These are phyloP conservation scores for Alternaria ethzedia DNA, from an alignment of 2,329 filamentous ascomycete species.

Conservation along the genomic window DNA sequence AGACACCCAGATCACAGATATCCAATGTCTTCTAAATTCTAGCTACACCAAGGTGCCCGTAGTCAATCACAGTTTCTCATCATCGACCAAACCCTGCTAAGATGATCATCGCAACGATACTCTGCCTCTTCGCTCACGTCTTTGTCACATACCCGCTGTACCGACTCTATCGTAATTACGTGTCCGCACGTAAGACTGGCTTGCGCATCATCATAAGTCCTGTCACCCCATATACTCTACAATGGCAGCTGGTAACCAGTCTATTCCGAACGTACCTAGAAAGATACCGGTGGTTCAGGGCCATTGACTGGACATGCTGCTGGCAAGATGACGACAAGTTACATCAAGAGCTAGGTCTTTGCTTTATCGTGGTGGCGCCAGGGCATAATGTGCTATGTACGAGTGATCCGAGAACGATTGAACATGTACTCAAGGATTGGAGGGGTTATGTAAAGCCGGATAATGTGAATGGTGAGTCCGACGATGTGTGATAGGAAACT, in stretches of 20 bases:
- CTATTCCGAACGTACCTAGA: background rate
- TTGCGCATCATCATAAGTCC: conserved; percentile 24
- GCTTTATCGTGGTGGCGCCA: conserved; percentile 24
- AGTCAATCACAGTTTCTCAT: background rate
- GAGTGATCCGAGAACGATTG: conserved; percentile 21
- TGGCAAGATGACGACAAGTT: conserved; percentile 21
- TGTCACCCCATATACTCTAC: conserved; percentile 18
- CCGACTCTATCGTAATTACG: conserved; percentile 23
- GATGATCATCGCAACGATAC: conserved; percentile 6
- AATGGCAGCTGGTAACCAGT: conserved; percentile 14
- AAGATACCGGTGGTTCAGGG: conserved; percentile 19
- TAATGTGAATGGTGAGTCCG: conserved; percentile 24
- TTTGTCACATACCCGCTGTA: background rate
- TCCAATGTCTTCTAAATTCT: background rate
- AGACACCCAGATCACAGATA: background rate
- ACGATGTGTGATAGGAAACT: background rate
- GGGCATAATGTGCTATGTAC: conserved; percentile 20
- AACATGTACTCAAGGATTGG: conserved; percentile 19
- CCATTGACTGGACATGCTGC: conserved; percentile 19
- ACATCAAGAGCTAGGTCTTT: conserved; percentile 20
- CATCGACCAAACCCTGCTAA: background rate
- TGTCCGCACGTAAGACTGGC: conserved; percentile 14
- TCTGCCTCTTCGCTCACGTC: conserved; percentile 1
- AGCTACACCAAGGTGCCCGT: background rate
- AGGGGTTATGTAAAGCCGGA: conserved; percentile 32